phyloP scores from a whole-genome alignment of 169 alveolate species.

The Cyclospora cayetanensis region DNA sequence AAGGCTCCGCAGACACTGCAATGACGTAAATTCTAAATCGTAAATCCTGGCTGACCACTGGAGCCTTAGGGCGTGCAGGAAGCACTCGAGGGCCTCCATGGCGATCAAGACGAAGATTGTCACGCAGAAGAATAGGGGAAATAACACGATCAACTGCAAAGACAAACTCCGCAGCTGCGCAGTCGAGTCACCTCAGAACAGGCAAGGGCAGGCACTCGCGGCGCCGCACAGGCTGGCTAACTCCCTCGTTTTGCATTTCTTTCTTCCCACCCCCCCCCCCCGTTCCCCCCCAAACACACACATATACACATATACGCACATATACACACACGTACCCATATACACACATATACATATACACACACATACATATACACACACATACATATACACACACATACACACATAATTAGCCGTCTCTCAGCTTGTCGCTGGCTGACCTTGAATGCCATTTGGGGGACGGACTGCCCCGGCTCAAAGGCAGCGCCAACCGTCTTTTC shows the following conservation, averaged over 20 bases:
- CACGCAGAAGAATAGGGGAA: slow-evolving; percentile 89
- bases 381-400: not conserved
- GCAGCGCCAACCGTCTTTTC: slow-evolving; percentile 52
- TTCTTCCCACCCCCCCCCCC: not conserved
- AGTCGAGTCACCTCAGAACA: not conserved
- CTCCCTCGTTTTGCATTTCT: too few species aligned
- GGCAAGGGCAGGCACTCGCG: too few species aligned
- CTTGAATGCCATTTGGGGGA: not conserved
- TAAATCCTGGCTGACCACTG: slow-evolving; percentile 90
- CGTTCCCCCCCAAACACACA: too few species aligned
- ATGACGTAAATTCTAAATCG: not conserved
- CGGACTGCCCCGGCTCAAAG: not conserved
- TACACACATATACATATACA: not conserved
- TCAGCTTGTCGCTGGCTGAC: not conserved
- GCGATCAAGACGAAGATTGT: slow-evolving; percentile 96
- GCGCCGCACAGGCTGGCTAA: too few species aligned
- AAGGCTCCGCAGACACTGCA: not conserved
- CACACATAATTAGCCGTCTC: not conserved
- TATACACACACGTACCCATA: too few species aligned
- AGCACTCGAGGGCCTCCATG: slow-evolving; percentile 99
- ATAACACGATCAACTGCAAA: slow-evolving; percentile 78
- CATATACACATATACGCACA: not conserved
- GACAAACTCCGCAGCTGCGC: not conserved
- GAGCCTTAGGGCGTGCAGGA: slow-evolving; percentile 98
- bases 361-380: not conserved